Conservation (phyloP, 345 rosid genomes). For the Anacardium occidentale region DNA sequence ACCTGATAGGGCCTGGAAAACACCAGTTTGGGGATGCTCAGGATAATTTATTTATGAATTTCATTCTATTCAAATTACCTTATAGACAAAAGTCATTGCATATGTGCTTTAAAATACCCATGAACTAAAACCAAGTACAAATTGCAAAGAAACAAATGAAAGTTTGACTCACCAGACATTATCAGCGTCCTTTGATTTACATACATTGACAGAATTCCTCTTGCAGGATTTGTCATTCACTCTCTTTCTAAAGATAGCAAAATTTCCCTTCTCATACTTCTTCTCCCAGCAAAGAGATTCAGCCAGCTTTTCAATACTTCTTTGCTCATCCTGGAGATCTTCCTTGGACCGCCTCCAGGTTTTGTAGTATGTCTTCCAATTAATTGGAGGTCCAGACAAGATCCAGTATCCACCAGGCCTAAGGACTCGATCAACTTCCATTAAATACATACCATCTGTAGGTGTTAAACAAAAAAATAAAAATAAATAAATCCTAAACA, state of each 20-base stretch:
- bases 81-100: not conserved
- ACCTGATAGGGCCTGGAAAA: not conserved
- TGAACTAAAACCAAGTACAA: not conserved
- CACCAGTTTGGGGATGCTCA: not conserved
- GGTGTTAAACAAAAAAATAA: not conserved
- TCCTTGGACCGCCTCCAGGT: conserved; percentile 82
- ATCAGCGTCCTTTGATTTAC: conserved; percentile 53
- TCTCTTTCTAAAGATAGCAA: conserved; percentile 77
- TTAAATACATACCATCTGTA: conserved; percentile 76
- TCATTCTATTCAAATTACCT: not conserved
- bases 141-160: conserved; percentile 8
- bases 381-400: conserved; percentile 94
- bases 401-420: conserved; percentile 99
- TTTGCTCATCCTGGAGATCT: conserved; percentile 87
- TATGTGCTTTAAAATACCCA: not conserved
- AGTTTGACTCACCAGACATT: conserved; percentile 66
- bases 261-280: conserved; percentile 93
- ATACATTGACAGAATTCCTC: conserved; percentile 45
- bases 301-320: conserved; percentile 71
- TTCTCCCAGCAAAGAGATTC: conserved; percentile 97
- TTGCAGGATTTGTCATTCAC: conserved; percentile 60
- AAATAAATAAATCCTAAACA: too few relatives aligned
- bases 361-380: conserved; percentile 86
- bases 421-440: conserved; percentile 96
- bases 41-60: not conserved